Conservation (phyloP, 108 stramenopile genomes). For the Fragilaria crotonensis region DNA sequence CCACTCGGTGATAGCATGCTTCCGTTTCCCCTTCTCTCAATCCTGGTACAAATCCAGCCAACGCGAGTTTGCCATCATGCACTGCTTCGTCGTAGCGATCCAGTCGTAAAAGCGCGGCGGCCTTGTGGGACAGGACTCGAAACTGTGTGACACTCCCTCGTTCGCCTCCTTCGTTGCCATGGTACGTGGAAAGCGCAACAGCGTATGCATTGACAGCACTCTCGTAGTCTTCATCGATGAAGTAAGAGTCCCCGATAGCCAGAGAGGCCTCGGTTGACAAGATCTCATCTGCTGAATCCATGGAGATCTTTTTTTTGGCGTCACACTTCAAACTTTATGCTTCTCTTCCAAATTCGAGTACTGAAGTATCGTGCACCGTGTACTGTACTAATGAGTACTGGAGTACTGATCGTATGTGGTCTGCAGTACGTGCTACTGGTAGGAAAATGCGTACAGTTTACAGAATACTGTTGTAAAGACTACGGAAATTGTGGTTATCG, state of each 20-base stretch:
- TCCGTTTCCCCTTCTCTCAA: constrained; percentile 46
- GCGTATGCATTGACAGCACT: constrained; percentile 62
- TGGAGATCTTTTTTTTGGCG: no score
- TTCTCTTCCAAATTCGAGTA: no score
- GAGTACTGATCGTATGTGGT: no score
- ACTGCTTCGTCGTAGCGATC: constrained; percentile 57
- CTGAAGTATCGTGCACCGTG: no score
- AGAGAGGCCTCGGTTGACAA: no score
- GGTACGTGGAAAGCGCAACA: constrained; percentile 45
- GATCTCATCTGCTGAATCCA: no score
- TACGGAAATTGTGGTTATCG: no score
- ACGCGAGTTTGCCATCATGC: constrained; percentile 58
- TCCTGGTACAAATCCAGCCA: constrained; percentile 24
- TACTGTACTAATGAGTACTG: no score
- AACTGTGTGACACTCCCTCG: constrained; percentile 24
- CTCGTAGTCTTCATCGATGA: constrained; percentile 56
- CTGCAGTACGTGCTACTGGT: no score
- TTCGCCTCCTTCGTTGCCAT: constrained; percentile 14
- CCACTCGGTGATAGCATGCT: constrained; percentile 32
- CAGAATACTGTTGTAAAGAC: no score
- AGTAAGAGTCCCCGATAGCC: constrained; percentile 47
- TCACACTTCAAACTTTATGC: no score
- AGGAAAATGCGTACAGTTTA: no score
- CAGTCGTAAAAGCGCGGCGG: constrained; percentile 53
- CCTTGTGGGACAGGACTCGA: constrained; percentile 52